phyloP scores from a whole-genome alignment of 2,329 filamentous ascomycete genomes.

The Ilyonectria sp. region DNA sequence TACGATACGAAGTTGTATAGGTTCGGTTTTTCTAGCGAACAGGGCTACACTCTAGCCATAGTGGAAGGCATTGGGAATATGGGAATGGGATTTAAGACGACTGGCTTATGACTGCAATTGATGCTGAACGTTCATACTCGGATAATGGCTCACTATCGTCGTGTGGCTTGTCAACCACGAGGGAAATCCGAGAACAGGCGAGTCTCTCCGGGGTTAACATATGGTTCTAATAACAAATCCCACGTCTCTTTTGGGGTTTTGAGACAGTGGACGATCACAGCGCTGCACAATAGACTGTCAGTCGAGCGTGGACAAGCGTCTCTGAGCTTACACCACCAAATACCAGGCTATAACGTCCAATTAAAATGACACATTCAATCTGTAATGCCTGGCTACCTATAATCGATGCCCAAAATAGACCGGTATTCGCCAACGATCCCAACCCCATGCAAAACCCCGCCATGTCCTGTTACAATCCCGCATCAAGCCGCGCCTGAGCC shows the following conservation, averaged over 20 bases:
- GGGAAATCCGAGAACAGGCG: no score
- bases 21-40: background rate
- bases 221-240: no score
- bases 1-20: background rate
- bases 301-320: no score
- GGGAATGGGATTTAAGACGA: background rate
- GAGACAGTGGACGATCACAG: no score
- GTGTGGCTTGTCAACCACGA: no score
- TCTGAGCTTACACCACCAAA: no score
- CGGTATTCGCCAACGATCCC: background rate
- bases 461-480: slow-evolving; percentile 11
- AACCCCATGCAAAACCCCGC: background rate
- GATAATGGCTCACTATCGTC: no score
- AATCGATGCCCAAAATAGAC: background rate
- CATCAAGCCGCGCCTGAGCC: background rate
- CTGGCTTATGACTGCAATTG: no score
- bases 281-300: no score
- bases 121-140: no score
- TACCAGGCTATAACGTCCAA: background rate
- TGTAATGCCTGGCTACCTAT: background rate
- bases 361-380: background rate
- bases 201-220: no score
- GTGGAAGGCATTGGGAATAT: background rate
- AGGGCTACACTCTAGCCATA: background rate
- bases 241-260: no score